Base-by-base conservation (phyloP, 768 basidiomycete species). In the Pleurotus djamor region DNA sequence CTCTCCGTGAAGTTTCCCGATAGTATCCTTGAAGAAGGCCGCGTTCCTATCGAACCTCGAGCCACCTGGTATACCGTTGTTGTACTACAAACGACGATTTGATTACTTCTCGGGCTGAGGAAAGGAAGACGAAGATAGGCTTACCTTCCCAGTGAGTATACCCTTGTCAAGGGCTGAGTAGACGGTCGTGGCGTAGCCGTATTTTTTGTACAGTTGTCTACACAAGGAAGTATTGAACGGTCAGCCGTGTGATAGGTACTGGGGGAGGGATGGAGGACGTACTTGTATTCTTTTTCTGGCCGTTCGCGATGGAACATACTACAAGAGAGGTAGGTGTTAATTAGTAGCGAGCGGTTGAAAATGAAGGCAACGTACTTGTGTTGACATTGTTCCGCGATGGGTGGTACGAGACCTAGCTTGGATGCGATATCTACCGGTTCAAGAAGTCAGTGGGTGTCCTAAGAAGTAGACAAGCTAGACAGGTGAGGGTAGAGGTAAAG, bases 231-330 rank as follows among this genome's bases (percentile, higher is more conserved):
- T 1, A 28, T 28, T 3, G 3, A 28, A 28, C 21, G 21, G 21
- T 28, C 21, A 28, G 3, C 21, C 21, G 3, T 28, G 21, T 3
- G 21, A 1, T 28, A 28, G 21, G 21, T 3, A 1, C 1, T 1
- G 21, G 21, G 1, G 21, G 21, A 28, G 21, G 21, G 21, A 28
- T 28, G 21, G 21, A 28, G 21, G 21, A 28, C 21, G 21, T 28
- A 28, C 82, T 73, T 77, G 72, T 89, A 92, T 76, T 93, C 91
- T 66, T 83, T 83, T 75, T 94, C 92, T 16, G 91, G 86, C 13
- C 87, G 80, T 63, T 92, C 88, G 16, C 91, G 85, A 68, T 87
- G 82, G 69, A 94, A 82, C 83, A 92, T 85, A 67, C 85, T 89
- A 69, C 71, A 70, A 33, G 43, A 13, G 5, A 43, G 14, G 38